phyloP scores from a whole-genome alignment of 2,329 filamentous ascomycete species.

The Penicillium sp. region DNA sequence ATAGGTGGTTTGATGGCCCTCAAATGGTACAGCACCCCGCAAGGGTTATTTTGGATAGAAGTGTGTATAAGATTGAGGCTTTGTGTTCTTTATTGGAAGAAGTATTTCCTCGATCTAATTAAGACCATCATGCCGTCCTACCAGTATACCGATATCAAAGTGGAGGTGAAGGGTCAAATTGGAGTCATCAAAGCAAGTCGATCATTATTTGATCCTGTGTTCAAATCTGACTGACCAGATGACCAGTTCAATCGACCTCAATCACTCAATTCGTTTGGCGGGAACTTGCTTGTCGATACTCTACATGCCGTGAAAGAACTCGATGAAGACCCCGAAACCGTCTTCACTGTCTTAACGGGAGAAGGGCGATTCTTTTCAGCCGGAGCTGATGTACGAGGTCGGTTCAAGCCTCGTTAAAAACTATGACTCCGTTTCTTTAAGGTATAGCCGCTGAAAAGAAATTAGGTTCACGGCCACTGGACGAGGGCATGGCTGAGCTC shows the following conservation, averaged over 20 bases:
- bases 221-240: not conserved
- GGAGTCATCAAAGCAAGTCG: constrained; percentile 46
- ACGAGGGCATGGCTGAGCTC: not conserved
- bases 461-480: constrained; percentile 1
- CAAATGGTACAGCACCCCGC: not conserved
- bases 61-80: not conserved
- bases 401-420: constrained; percentile 16
- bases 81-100: not conserved
- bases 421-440: too few species aligned
- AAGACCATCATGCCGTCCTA: constrained; percentile 11
- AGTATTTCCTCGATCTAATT: not conserved
- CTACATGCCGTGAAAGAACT: constrained; percentile 51
- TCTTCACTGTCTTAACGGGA: constrained; percentile 57
- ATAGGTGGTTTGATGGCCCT: not conserved
- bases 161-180: constrained; percentile 50
- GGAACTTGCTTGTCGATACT: constrained; percentile 49
- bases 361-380: constrained; percentile 57
- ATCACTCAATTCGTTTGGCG: constrained; percentile 54
- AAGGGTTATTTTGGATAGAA: not conserved
- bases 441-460: not conserved
- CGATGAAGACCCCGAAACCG: constrained; percentile 52
- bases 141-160: constrained; percentile 49
- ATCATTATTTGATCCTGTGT: not conserved
- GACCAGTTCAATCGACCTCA: constrained; percentile 54
- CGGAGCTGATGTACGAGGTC: constrained; percentile 53